phyloP scores from a whole-genome alignment of 441 rosid species.

The Jatropha podagrica region DNA sequence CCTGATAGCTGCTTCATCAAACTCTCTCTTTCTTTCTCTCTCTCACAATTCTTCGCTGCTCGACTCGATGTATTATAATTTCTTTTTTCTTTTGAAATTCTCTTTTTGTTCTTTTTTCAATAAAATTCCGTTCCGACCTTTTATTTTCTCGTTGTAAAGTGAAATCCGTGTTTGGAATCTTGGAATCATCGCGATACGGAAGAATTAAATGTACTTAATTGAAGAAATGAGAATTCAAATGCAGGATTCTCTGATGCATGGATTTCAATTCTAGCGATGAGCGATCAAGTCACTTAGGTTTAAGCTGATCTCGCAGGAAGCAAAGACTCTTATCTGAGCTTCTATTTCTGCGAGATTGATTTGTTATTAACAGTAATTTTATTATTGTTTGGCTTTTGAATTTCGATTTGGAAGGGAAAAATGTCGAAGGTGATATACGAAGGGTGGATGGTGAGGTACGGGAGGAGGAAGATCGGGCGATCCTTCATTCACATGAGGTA shows the following conservation, averaged over 20 bases:
- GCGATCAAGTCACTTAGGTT: slow-evolving; percentile 33
- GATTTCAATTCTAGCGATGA: slow-evolving; percentile 27
- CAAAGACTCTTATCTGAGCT: slow-evolving; percentile 38
- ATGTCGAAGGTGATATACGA: slow-evolving; percentile 92
- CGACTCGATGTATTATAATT: not conserved
- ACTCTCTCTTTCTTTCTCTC: not conserved
- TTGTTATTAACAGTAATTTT: not conserved
- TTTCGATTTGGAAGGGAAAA: slow-evolving; percentile 12
- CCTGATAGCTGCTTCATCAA: not conserved
- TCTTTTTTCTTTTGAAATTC: not conserved
- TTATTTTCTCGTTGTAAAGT: slow-evolving; percentile 1
- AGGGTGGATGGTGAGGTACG: slow-evolving; percentile 99
- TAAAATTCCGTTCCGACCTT: not conserved
- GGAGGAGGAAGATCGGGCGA: slow-evolving; percentile 95
- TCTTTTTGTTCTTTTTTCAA: not conserved
- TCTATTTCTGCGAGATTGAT: slow-evolving; percentile 32
- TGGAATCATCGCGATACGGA: slow-evolving; percentile 19
- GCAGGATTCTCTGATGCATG: slow-evolving; percentile 3
- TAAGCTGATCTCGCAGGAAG: slow-evolving; percentile 43
- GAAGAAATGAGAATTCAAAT: slow-evolving; percentile 21
- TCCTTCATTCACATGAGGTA: slow-evolving; percentile 96
- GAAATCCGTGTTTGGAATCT: slow-evolving; percentile 13
- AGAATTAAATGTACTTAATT: not conserved
- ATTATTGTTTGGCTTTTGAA: not conserved
- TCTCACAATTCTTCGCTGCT: not conserved